Evolutionary conservation across 495 filamentous ascomycete genomes (phyloP), one percentile per base, ranked within the genome.

Genomic region (Trypethelium eluteriae): DNA sequence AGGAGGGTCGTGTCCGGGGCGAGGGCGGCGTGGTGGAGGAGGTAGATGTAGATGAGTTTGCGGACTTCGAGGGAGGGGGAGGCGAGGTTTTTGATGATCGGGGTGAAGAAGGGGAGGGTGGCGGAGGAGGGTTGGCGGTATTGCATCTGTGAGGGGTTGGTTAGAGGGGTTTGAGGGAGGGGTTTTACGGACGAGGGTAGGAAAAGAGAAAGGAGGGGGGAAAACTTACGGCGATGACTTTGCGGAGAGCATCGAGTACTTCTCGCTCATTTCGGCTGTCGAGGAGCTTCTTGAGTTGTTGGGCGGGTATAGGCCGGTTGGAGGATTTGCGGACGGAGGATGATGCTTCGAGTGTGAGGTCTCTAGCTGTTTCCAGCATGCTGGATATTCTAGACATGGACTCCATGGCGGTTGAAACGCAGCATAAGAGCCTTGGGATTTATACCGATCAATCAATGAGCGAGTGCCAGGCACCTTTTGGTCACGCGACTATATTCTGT

Each of bases 21-120:
- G 50, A 89, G 84, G 74, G 97, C 94, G 72, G 94, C 93, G 84
- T 98, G 91, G 73, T 92, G 89, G 67, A 97, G 87, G 66, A 98
- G 86, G 76, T 96, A 97, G 74, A 96, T 96, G 81, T 98, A 97
- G 66, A 98, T 94, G 59, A 98, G 84, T 74, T 97, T 98, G 78
- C 96, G 95, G 72, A 97, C 90, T 75, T 96, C 92, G 73, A 96
- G 81, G 70, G 88, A 93, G 38, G 93, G 86, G 41, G 88, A 95
- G 35, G 93, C 92, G 35, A 96, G 90, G 71, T 97, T 97, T 79
- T 98, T 98, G 73, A 98, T 91, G 64, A 98, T 89, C 34, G 91
- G 88, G 11, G 94, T 93, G 77, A 98, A 98, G 80, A 91, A 93
- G 16, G 88, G 83, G 11, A 94, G 84, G 69, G 74, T 78, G 56